A percentile compares a stretch with the other conserved stretches of the same genome.
Conservation (phyloP, 83 land plant genomes). For the Larix sibirica region DNA sequence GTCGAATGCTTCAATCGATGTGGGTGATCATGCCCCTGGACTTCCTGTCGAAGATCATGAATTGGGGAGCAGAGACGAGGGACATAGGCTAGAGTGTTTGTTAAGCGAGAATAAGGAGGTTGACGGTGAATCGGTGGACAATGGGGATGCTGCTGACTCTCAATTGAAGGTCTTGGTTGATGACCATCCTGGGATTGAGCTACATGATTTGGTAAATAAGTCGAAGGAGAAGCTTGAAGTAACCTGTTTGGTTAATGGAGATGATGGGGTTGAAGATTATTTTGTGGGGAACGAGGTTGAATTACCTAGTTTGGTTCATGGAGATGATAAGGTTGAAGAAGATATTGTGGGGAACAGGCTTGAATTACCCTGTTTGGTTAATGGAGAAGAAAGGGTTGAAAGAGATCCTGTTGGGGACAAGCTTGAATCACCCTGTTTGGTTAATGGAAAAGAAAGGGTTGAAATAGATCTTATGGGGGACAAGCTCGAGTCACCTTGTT, state of each 20-base stretch:
- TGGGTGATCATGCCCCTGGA: background rate
- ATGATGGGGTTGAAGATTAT: background rate
- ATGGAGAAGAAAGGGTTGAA: background rate
- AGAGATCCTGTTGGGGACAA: background rate
- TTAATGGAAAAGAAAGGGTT: background rate
- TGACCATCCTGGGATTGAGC: background rate
- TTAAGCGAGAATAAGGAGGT: background rate
- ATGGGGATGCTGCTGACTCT: background rate
- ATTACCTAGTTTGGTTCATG: background rate
- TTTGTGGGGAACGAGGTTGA: background rate
- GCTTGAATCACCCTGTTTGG: background rate
- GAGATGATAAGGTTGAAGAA: background rate
- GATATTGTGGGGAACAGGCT: no score
- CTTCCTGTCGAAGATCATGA: background rate
- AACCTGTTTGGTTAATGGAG: background rate
- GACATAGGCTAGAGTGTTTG: background rate
- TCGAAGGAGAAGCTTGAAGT: background rate
- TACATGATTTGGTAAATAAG: background rate
- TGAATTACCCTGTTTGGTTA: background rate
- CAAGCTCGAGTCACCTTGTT: background rate
- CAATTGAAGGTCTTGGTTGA: background rate
- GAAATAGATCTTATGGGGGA: background rate
- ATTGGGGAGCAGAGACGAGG: background rate
- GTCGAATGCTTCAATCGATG: background rate
- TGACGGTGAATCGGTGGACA: background rate